Evolutionary conservation across 768 basidiomycete species (phyloP), one percentile per base, ranked within the genome.

Genomic region (Chlorophyllum brunneum): DNA sequence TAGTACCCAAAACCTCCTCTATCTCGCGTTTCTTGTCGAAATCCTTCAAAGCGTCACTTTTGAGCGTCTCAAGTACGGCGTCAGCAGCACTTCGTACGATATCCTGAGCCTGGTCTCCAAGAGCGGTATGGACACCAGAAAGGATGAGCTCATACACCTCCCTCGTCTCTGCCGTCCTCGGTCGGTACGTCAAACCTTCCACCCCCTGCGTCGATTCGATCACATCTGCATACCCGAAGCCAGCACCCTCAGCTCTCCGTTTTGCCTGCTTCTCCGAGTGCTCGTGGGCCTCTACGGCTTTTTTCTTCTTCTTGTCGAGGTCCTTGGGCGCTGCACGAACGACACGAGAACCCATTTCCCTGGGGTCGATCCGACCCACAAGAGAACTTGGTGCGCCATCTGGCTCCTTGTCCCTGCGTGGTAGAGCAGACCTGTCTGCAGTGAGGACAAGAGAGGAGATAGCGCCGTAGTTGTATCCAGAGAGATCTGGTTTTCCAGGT

Each of bases 1-100:
- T 65, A 0, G 76, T 56, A 0, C 85, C 83, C 10, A 92, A 68
- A 44, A 91, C 78, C 15, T 83, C 83, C 67, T 95, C 88, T 5
- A 95, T 79, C 63, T 98, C 93, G 72, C 83, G 89, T 70, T 98
- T 95, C 78, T 94, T 95, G 76, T 98, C 95, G 61, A 98, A 95
- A 64, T 98, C 95, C 70, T 94, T 95, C 71, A 92, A 65, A 54
- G 77, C 76, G 59, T 97, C 93, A 59, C 79, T 87, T 71, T 98
- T 98, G 57, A 98, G 76, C 3, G 81, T 78, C 69, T 95, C 92
- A 42, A 99, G 71, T 1, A 95, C 86, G 0, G 81, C 80, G 67
- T 99, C 95, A n/a, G 97, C 89, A 1, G 97, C 97, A 58, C 89
- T 92, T 16, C 95, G 86, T 42, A 99, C 85, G 61, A 98, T 85